Base-by-base conservation (phyloP, 257 asterid genomes). In the Rubia yunnanensis region DNA sequence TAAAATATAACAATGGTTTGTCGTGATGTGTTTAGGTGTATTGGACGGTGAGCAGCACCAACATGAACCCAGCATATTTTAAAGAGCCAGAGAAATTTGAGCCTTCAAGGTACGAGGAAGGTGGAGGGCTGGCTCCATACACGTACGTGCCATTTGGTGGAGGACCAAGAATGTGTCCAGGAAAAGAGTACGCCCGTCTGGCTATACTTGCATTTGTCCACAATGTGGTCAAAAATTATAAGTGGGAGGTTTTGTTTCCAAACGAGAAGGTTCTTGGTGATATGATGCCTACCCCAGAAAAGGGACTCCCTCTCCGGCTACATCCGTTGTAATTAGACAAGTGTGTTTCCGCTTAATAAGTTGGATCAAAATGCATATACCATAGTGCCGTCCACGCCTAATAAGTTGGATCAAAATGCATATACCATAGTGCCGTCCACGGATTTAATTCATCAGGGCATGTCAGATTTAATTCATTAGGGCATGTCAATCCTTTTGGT, bases 91-190 rank as follows among this genome's bases (percentile, higher is more conserved):
- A 82, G 55, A 78, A 30, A 11, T 86, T 88, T 58, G 81, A 88
- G 23, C 96, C 96, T 0, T 74, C 86, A 22, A 85, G 96, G 53
- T 86, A 71, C 36, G 86, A 82, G 0, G 83, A 65, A 61, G 77
- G 81, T 0, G 84, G 78, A 61, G 80, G 70, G 0, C 79, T 71
- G 1, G 69, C 77, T 1, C 85, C 96, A 0, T 88, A 86, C 61
- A 75, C 89, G 0, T 78, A 81, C 9, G 82, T 82, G 0, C 95
- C 96, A 0, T 86, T 86, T 49, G 96, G 96, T 24, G 90, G 96
- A 1, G 96, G 96, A 23, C 91, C 88, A 15, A 82, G 94, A 74
- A 63, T 77, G 80, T 86, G 96, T 70, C 95, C 95, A 0, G 95
- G 95, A 3, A 88, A 85, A 79, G 95, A 88, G 49, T 88, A 85